Evolutionary conservation across 129 eudicot genomes (phyloP), one percentile per base, ranked within the genome.

Genomic region (Tanacetum coccineum): DNA sequence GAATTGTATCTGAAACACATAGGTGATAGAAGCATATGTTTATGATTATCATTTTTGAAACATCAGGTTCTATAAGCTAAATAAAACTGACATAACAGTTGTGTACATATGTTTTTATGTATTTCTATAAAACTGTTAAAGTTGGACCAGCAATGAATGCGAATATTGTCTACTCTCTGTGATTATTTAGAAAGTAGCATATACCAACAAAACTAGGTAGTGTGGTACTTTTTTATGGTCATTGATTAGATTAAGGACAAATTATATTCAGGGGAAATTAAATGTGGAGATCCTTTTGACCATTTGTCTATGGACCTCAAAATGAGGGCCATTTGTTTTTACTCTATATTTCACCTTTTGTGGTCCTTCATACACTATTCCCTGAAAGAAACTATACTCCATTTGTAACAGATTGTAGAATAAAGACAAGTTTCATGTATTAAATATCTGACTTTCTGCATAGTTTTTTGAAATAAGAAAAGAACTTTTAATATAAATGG

Each of bases 61-160:
- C 25, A 22, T 22, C 25, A 22, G 25, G 25, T 22, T 2, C 25
- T 22, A 36, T 36, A 9, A 2, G 42, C 42, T 36, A 9, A 8
- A 8, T 36, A 36, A 36, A 36, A 36, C 8, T 36, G 42, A 36
- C 42, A 36, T 36, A 36, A 36, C 42, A 36, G 42, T 36, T 36
- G 42, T 1, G 9, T 7, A 36, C 42, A 36, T 36, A 36, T 36
- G 42, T 36, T 36, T 36, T 36, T 36, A 36, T 36, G 42, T 36
- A 36, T 36, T 36, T 36, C 6, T 30, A 30, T 30, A 36, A 36
- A 36, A 7, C 21, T 57, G 6, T 11, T 57, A 3, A 4, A 21
- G 30, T 51, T 59, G 79, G 79, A 66, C 68, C 74, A 74, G 64
- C 74, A 75, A 75, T 68, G 57, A 75, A 67, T 74, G 79, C 30